Base-by-base conservation (phyloP, 2,329 filamentous ascomycete genomes). In the Teratosphaeria epicoccoides region DNA sequence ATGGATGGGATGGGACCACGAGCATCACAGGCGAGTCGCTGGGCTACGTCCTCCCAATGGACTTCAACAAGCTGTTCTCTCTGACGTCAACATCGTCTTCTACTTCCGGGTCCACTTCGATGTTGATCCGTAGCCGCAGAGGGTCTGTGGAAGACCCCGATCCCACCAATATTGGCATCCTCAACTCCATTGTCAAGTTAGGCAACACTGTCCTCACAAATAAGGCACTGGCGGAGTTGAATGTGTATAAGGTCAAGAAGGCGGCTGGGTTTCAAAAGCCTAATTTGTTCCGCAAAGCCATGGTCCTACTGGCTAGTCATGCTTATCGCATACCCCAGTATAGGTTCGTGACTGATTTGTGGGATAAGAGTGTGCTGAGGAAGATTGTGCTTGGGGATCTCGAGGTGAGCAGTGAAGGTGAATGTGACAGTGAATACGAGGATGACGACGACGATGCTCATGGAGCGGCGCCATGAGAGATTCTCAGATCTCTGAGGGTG, bases 121-220 rank as follows among this genome's bases (percentile, higher is more conserved):
- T 51, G 4, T 22, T 47, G 11, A 52, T 57, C 6, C 55, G 57
- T 24, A 54, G 49, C 26, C 53, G 56, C 12, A 53, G 53, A 29
- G 54, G 54, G 20, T 44, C 54, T 3, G 52, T 62, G 7, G 49
- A 49, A 6, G 63, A 68, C 43, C 61, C 73, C 9, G 75, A 95
- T 74, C 70, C 76, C 0, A 66, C 75, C 56, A 87, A 87, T 62
- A 44, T 22, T 20, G 75, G 81, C 49, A 91, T 97, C 46, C 71
- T 97, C 24, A 86, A 89, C 62, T 79, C 93, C 33, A 84, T 95
- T 56, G 82, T 87, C 12, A 90, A 96, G 62, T 77, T 98, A 53
- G 88, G 90, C 52, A 96, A 97, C 65, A 93, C 91, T 53, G 89
- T 98, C 14, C 76, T 96, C 47, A 90, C 89, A 64, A 94, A 94